These are phyloP conservation scores for Fusarium sp. DNA, from an alignment of 2,329 filamentous ascomycete species.

Conservation along the genomic window DNA sequence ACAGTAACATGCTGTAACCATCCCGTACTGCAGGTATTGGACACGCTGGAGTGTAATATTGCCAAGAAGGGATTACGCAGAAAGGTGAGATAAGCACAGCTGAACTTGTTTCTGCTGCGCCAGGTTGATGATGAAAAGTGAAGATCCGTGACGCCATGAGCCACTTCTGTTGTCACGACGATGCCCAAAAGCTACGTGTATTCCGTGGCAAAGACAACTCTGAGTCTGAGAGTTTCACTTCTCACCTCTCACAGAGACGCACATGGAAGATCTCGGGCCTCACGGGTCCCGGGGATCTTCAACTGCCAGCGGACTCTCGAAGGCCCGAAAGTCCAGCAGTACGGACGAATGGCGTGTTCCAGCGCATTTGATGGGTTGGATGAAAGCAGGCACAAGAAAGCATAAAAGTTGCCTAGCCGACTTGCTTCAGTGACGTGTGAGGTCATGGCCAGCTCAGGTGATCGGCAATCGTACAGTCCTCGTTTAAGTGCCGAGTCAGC, in stretches of 20 bases:
- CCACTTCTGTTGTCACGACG: slow-evolving; percentile 20
- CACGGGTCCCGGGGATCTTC: background rate
- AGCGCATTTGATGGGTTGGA: background rate
- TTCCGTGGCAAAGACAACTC: slow-evolving; percentile 15
- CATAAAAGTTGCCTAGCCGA: slow-evolving; percentile 1
- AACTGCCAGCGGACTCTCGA: slow-evolving; percentile 15
- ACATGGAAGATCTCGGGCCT: slow-evolving; percentile 9
- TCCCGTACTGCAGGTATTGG: background rate
- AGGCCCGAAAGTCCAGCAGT: slow-evolving; percentile 19
- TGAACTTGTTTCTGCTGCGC: slow-evolving; percentile 13
- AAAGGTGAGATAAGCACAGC: slow-evolving; percentile 5
- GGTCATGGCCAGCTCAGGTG: slow-evolving; percentile 14
- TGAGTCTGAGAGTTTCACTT: background rate
- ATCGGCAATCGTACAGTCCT: slow-evolving; percentile 19
- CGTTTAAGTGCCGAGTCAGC: slow-evolving; percentile 10
- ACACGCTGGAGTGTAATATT: background rate
- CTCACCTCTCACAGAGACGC: background rate
- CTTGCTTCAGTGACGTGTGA: slow-evolving; percentile 12
- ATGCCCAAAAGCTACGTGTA: slow-evolving; percentile 8
- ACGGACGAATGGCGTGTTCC: background rate
- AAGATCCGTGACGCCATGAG: slow-evolving; percentile 29
- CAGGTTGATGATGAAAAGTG: slow-evolving; percentile 28
- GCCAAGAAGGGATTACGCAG: slow-evolving; percentile 22
- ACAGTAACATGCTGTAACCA: background rate
- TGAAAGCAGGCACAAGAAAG: background rate